These are phyloP conservation scores for Lyophyllum decastes DNA, from an alignment of 768 basidiomycete genomes.

Conservation along the genomic window DNA sequence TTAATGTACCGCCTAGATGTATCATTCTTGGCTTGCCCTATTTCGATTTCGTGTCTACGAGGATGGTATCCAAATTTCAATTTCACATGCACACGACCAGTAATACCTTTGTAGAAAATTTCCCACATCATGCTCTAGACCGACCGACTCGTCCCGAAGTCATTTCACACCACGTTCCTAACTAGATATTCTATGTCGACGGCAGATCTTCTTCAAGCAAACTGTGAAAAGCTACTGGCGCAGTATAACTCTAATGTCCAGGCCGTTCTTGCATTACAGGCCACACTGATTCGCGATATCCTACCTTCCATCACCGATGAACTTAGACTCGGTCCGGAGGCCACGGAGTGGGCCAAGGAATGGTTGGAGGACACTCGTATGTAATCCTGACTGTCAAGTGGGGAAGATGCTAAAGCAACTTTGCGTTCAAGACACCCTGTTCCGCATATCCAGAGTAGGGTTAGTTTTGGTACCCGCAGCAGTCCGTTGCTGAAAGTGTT, in stretches of 20 bases:
- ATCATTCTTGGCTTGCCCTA: too few species aligned
- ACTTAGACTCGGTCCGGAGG: slow-evolving; percentile 47
- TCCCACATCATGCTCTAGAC: background rate
- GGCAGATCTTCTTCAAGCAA: slow-evolving; percentile 42
- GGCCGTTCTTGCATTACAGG: slow-evolving; percentile 48
- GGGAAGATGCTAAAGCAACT: slow-evolving; percentile 8
- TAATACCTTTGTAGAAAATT: background rate
- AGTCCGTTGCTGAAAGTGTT: slow-evolving; percentile 8
- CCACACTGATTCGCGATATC: slow-evolving; percentile 54
- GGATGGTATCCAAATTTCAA: background rate
- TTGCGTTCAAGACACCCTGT: slow-evolving; percentile 46
- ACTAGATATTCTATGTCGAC: slow-evolving; percentile 9
- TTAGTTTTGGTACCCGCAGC: slow-evolving; percentile 13
- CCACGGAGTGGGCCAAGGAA: slow-evolving; percentile 52
- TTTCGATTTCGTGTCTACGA: too few species aligned
- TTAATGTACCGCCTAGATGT: too few species aligned
- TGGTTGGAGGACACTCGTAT: slow-evolving; percentile 71
- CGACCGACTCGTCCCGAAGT: background rate
- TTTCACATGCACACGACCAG: background rate
- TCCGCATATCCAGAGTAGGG: slow-evolving; percentile 64
- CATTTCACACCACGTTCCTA: background rate
- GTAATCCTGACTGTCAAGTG: slow-evolving; percentile 22
- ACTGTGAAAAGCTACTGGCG: slow-evolving; percentile 47
- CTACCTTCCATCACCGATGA: slow-evolving; percentile 63
- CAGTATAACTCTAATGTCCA: slow-evolving; percentile 53